Percentiles rank a stretch among this genome's conserved stretches.
Evolutionary conservation across 2,329 filamentous ascomycete species (phyloP).

Genomic region (Aspergillus sp.): DNA sequence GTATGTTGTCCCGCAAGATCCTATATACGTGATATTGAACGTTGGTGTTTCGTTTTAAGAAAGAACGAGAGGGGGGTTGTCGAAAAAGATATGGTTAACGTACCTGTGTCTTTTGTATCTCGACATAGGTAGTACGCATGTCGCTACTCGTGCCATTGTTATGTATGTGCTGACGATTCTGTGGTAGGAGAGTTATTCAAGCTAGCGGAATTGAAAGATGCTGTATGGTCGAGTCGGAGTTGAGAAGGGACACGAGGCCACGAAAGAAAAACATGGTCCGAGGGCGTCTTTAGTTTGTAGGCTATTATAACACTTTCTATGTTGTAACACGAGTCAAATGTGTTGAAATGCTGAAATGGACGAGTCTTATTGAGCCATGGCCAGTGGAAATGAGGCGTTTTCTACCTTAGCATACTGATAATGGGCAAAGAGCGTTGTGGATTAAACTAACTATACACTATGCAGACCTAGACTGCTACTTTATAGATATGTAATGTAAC

Average conservation of each 20-base stretch:
- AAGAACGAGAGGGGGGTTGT: neutral
- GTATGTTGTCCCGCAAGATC: constrained; percentile 25
- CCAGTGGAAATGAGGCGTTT: too few relatives aligned
- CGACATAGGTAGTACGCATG: too few relatives aligned
- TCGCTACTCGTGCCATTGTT: too few relatives aligned
- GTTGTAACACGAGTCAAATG: too few relatives aligned
- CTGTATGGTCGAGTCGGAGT: too few relatives aligned
- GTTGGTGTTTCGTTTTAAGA: neutral
- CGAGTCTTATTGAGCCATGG: too few relatives aligned
- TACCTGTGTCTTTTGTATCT: neutral
- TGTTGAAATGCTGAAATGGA: too few relatives aligned
- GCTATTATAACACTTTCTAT: too few relatives aligned
- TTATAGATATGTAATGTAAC: constrained; percentile 13
- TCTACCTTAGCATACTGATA: constrained; percentile 12
- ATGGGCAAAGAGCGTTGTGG: constrained; percentile 6
- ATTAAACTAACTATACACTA: constrained; percentile 9
- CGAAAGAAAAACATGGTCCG: neutral
- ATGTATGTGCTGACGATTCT: too few relatives aligned
- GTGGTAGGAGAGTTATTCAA: neutral
- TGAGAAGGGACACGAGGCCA: neutral
- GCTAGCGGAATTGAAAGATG: too few relatives aligned
- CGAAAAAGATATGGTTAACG: neutral
- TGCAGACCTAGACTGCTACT: constrained; percentile 18
- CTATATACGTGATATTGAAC: constrained; percentile 1
- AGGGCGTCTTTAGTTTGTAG: too few relatives aligned